Conservation (phyloP, 2,329 filamentous ascomycete genomes). For the Calonectria leucothoes region DNA sequence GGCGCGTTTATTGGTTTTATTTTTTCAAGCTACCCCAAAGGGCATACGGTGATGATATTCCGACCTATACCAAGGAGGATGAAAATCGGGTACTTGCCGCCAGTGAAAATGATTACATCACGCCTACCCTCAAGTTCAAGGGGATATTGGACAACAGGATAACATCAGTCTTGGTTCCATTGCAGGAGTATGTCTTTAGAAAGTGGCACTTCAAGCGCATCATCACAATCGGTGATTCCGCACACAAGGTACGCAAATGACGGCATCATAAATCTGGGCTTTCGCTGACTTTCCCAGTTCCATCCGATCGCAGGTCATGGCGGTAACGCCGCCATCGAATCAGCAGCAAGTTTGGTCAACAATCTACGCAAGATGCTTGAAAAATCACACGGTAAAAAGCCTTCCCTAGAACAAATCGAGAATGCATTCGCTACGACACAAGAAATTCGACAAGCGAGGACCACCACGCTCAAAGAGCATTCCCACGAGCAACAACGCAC, state of each 20-base stretch:
- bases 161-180: conserved; percentile 45
- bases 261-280: neutral
- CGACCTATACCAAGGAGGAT: conserved; percentile 1
- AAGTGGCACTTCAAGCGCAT: conserved; percentile 53
- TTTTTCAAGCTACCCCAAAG: neutral
- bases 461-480: conserved; percentile 1
- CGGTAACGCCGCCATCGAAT: conserved; percentile 18
- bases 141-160: conserved; percentile 44
- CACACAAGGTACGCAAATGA: conserved; percentile 47
- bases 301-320: conserved; percentile 20
- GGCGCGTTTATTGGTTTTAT: conserved; percentile 10
- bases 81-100: neutral
- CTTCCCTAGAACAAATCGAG: neutral
- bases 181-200: conserved; percentile 51
- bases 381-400: neutral
- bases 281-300: neutral
- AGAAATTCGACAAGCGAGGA: conserved; percentile 1
- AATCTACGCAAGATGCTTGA: neutral
- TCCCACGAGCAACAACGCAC: conserved; percentile 17
- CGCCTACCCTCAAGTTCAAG: conserved; percentile 33
- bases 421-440: conserved; percentile 15
- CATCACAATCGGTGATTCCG: conserved; percentile 54
- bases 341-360: conserved; percentile 10
- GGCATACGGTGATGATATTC: neutral
- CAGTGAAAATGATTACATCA: conserved; percentile 8